Base-by-base conservation (phyloP, 1,284 basidiomycete species). In the Irpex rosettiformis region DNA sequence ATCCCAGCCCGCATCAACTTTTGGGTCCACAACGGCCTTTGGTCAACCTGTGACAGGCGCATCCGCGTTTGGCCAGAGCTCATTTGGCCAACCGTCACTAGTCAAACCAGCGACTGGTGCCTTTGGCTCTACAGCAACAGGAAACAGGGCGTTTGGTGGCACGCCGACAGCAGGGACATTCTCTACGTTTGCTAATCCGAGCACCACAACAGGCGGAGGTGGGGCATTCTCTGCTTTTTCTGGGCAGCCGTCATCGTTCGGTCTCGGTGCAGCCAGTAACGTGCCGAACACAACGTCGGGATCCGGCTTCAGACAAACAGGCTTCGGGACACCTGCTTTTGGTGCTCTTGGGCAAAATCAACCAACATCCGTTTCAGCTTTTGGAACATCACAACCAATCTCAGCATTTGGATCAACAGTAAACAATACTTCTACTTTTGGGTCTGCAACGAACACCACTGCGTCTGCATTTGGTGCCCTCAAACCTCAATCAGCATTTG, bases 151-250 rank as follows among this genome's bases (percentile, higher is more conserved):
- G 3, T 72, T 72, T 55, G 68, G 70, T 24, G 16, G n/a, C n/a
- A n/a, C 66, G 11, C 52, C 62, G 1, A 62, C 62, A 52, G 64
- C 63, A 47, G 69, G 70, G 6, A 70, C 56, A 22, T 69, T 69
- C 55, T 56, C 64, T 24, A 65, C 68, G 3, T 67, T 71, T 57
- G 61, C 64, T 5, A 64, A 63, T 56, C 58, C 59, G 6, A 51
- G 24, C 13, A 28, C 48, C 2, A 22, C 48, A 25, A 24, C 49
- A 18, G 51, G 62, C 8, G 66, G 70, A 4, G 69, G 69, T 6
- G 68, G 69, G 0, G 73, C 60, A 18, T 74, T 74, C 61, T 70
- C 72, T 3, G 72, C 73, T 1, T 75, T 75, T 51, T 67, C 73
- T 4, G 67, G 69, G 16, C 66, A 69, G 51, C 65, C 70, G 2